These are phyloP conservation scores for Sugiyamaella neomexicana DNA, from an alignment of 1,139 yeast genomes.

Conservation along the genomic window DNA sequence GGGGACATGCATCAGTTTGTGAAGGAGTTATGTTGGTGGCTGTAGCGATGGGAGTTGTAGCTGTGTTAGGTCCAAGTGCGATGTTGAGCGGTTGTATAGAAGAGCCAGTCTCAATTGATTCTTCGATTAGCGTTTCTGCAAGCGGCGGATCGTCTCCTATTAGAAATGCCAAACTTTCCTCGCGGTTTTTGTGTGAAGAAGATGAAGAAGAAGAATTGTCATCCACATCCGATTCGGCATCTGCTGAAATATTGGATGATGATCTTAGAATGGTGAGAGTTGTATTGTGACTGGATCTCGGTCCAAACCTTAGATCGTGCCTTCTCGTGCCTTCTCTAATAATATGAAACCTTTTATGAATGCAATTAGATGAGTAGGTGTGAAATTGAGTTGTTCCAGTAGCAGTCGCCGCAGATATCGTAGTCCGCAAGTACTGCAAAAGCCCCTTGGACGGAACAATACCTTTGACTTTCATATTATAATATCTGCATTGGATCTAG, in stretches of 20 bases:
- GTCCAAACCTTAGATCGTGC: conserved; percentile 1
- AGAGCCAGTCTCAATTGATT: background rate
- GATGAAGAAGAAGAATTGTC: background rate
- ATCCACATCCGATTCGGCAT: background rate
- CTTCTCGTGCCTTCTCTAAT: background rate
- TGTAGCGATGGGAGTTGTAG: conserved; percentile 1
- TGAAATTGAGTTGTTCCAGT: background rate
- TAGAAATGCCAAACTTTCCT: conserved; percentile 18
- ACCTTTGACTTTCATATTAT: conserved; percentile 13
- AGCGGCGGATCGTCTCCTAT: conserved; percentile 17
- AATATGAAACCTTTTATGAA: conserved; percentile 6
- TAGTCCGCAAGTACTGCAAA: conserved; percentile 22
- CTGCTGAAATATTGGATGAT: background rate
- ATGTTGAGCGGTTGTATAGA: background rate
- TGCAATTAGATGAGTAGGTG: conserved; percentile 5
- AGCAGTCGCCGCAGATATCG: conserved; percentile 12
- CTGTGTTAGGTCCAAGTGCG: background rate
- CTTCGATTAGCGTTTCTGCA: background rate
- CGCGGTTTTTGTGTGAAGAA: conserved; percentile 1
- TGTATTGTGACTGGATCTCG: background rate
- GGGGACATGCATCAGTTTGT: background rate
- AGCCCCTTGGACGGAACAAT: conserved; percentile 28
- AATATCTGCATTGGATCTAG: conserved; percentile 12
- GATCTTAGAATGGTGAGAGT: background rate
- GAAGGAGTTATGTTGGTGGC: background rate